Conservation (phyloP, 225 moss, liverwort and hornwort genomes). For the Asterella californica region DNA sequence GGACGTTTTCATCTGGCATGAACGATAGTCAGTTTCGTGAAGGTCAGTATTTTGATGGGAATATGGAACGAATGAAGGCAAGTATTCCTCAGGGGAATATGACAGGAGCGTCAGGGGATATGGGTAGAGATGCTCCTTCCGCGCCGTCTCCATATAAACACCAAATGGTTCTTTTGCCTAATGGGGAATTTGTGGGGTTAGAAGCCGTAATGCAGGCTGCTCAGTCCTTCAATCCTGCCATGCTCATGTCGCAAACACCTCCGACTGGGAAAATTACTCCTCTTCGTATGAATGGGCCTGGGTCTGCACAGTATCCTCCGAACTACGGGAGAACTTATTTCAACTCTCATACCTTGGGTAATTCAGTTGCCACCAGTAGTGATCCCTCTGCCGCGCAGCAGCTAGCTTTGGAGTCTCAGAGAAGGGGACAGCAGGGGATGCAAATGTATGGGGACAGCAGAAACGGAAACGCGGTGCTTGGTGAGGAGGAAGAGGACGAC, state of each 20-base stretch:
- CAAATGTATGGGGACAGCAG: constrained; percentile 29
- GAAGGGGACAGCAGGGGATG: constrained; percentile 32
- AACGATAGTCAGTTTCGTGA: constrained; percentile 30
- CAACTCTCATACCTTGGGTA: constrained; percentile 13
- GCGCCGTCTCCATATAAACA: constrained; percentile 55
- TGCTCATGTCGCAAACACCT: constrained; percentile 31
- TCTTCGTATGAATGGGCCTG: constrained; percentile 15
- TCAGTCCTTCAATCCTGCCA: constrained; percentile 47
- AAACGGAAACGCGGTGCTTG: constrained; percentile 43
- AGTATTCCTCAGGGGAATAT: constrained; percentile 35
- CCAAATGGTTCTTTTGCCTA: constrained; percentile 61
- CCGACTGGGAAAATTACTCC: constrained; percentile 18
- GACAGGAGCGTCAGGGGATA: constrained; percentile 54
- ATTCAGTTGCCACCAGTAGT: constrained; percentile 13
- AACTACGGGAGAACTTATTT: constrained; percentile 30
- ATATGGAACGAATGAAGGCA: constrained; percentile 18
- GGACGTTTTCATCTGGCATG: constrained; percentile 20
- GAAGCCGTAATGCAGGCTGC: constrained; percentile 61
- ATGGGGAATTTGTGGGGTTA: constrained; percentile 64
- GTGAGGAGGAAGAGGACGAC: constrained; percentile 56
- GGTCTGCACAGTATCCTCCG: constrained; percentile 12
- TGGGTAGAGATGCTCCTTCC: constrained; percentile 53
- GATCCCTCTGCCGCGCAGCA: constrained; percentile 29
- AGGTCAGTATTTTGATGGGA: constrained; percentile 25
- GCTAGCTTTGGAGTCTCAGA: constrained; percentile 32